Evolutionary conservation across 768 basidiomycete genomes (phyloP).

Genomic region (Asterophora lycoperdoides): DNA sequence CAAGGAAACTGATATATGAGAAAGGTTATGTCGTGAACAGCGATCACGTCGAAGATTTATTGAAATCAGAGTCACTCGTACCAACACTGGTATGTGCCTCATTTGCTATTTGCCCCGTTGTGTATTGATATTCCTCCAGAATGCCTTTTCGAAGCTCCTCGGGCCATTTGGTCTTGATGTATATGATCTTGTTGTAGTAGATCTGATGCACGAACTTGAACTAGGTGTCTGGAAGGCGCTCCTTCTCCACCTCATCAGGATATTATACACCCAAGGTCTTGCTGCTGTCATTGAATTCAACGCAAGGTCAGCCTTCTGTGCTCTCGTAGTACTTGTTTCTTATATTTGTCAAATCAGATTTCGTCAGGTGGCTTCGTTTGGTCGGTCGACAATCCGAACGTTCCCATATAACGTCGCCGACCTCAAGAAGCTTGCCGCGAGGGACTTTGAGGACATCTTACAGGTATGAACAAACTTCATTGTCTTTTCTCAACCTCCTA

Average conservation of each 20-base stretch:
- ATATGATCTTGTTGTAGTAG: slow-evolving; percentile 21
- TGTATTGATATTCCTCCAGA: slow-evolving; percentile 21
- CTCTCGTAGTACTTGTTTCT: neutral
- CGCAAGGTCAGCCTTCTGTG: neutral
- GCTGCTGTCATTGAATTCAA: slow-evolving; percentile 4
- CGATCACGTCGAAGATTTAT: slow-evolving; percentile 19
- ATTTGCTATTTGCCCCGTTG: neutral
- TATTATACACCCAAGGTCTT: slow-evolving; percentile 18
- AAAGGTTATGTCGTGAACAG: slow-evolving; percentile 22
- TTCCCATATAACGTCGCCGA: slow-evolving; percentile 30
- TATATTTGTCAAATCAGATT: slow-evolving; percentile 22
- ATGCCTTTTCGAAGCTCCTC: slow-evolving; percentile 29
- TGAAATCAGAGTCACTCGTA: slow-evolving; percentile 12
- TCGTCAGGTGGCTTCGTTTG: slow-evolving; percentile 27
- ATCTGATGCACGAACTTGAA: slow-evolving; percentile 34
- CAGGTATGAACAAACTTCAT: too few relatives aligned
- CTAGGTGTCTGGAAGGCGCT: slow-evolving; percentile 31
- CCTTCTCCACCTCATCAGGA: slow-evolving; percentile 28
- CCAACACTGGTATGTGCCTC: neutral
- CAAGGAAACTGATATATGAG: slow-evolving; percentile 24
- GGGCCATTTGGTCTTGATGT: slow-evolving; percentile 4
- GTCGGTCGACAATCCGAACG: slow-evolving; percentile 23
- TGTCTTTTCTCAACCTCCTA: too few relatives aligned
- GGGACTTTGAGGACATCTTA: slow-evolving; percentile 36
- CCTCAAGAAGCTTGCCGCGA: slow-evolving; percentile 30